Evolutionary conservation across 306 rosid genomes (phyloP).

Genomic region (Trichosanthes cucumerina): DNA sequence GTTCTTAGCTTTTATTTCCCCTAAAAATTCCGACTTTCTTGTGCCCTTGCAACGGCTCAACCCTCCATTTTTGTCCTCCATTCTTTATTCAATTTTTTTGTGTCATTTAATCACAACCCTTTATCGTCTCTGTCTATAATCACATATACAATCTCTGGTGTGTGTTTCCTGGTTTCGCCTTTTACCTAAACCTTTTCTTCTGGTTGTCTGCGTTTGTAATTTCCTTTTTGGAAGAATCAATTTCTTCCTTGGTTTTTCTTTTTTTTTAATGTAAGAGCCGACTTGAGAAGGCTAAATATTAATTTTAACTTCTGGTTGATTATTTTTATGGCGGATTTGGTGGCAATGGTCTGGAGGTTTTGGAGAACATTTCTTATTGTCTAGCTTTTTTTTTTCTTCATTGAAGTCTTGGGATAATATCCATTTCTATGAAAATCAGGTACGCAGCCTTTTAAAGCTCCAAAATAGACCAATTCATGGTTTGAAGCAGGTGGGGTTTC

Average conservation of each 20-base stretch:
- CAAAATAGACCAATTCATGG: slow-evolving; percentile 10
- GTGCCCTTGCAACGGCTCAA: slow-evolving; percentile 1
- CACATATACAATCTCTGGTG: neutral
- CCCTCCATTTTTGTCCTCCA: neutral
- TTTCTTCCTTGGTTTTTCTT: slow-evolving; percentile 7
- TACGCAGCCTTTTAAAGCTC: slow-evolving; percentile 4
- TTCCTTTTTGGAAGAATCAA: neutral
- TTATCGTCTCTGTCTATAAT: neutral
- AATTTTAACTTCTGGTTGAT: neutral
- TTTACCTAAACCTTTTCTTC: neutral
- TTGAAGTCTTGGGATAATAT: neutral
- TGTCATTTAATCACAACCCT: neutral
- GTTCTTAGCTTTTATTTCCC: neutral
- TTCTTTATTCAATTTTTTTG: neutral
- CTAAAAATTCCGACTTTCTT: slow-evolving; percentile 3
- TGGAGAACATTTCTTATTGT: neutral
- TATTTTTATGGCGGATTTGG: neutral
- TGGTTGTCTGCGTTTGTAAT: neutral
- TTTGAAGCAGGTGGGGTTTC: slow-evolving; percentile 3
- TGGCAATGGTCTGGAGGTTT: neutral
- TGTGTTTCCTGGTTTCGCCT: neutral
- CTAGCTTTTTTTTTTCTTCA: neutral
- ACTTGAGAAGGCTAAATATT: neutral
- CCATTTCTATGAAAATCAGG: neutral
- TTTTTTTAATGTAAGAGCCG: neutral